Conservation (phyloP, 306 rosid genomes). For the Vigna nakashimae region DNA sequence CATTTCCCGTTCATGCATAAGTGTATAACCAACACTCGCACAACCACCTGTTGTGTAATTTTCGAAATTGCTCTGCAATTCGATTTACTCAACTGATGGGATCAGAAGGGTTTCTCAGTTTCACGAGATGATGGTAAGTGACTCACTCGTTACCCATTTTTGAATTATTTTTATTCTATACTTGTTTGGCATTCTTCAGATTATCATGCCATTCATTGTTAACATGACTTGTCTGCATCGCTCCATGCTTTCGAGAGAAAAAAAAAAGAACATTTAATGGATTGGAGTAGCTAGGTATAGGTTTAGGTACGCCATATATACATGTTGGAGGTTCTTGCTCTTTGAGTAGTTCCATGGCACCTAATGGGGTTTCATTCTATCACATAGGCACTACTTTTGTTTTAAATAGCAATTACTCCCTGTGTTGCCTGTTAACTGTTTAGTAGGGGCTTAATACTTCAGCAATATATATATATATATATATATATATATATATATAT, state of each 20-base stretch:
- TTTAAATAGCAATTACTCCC: background rate
- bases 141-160: background rate
- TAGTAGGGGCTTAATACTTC: background rate
- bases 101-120: background rate
- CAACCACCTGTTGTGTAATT: background rate
- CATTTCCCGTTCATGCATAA: no score
- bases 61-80: background rate
- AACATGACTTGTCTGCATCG: background rate
- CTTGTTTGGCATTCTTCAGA: background rate
- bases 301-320: background rate
- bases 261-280: background rate
- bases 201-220: background rate
- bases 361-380: background rate
- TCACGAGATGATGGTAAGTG: background rate
- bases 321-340: background rate
- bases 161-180: background rate
- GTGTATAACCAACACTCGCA: background rate
- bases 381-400: background rate
- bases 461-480: background rate
- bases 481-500: no score
- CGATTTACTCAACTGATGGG: background rate
- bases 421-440: background rate
- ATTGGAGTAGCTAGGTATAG: background rate
- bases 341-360: background rate
- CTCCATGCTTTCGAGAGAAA: background rate